A percentile compares a stretch with the other conserved stretches of the same genome.
phyloP scores from a whole-genome alignment of 2,329 filamentous ascomycete species.

The Massarina eburnea region DNA sequence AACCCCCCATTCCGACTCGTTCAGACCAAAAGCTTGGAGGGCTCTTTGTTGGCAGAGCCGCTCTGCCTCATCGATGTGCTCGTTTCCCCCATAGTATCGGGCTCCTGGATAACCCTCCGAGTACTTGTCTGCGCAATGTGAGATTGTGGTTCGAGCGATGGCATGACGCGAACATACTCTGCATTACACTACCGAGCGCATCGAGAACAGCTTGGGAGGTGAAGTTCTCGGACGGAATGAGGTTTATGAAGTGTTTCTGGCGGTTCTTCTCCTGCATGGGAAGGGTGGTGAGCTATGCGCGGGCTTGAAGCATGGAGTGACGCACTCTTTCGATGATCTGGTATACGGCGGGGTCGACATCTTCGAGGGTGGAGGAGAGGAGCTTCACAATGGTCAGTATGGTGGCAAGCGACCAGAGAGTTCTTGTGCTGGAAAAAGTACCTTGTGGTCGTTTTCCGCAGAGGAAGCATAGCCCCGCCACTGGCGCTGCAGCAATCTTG shows the following conservation, averaged over 20 bases:
- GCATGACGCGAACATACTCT: slow-evolving; percentile 51
- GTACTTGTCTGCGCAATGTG: slow-evolving; percentile 77
- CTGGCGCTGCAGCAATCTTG: slow-evolving; percentile 33
- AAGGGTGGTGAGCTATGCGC: slow-evolving; percentile 19
- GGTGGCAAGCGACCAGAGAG: background rate
- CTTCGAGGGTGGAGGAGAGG: slow-evolving; percentile 74
- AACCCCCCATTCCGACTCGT: slow-evolving; percentile 91
- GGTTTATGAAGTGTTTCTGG: slow-evolving; percentile 98
- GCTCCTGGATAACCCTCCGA: slow-evolving; percentile 98
- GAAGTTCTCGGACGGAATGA: slow-evolving; percentile 99
- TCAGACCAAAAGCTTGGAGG: slow-evolving; percentile 85
- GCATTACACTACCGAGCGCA: slow-evolving; percentile 70
- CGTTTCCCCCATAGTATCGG: slow-evolving; percentile 98
- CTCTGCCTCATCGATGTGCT: slow-evolving; percentile 97
- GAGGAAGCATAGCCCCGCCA: slow-evolving; percentile 47
- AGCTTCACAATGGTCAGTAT: slow-evolving; percentile 58
- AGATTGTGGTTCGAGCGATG: slow-evolving; percentile 57
- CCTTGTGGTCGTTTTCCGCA: slow-evolving; percentile 52
- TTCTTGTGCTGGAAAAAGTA: slow-evolving; percentile 18
- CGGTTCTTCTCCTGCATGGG: slow-evolving; percentile 78
- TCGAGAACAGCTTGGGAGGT: slow-evolving; percentile 98
- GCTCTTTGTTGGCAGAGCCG: slow-evolving; percentile 92
- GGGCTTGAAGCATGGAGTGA: slow-evolving; percentile 12
- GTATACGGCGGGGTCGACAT: slow-evolving; percentile 84
- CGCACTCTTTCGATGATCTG: slow-evolving; percentile 86